Conservation (phyloP, 2,329 filamentous ascomycete species). For the Malbranchea zuffiana region DNA sequence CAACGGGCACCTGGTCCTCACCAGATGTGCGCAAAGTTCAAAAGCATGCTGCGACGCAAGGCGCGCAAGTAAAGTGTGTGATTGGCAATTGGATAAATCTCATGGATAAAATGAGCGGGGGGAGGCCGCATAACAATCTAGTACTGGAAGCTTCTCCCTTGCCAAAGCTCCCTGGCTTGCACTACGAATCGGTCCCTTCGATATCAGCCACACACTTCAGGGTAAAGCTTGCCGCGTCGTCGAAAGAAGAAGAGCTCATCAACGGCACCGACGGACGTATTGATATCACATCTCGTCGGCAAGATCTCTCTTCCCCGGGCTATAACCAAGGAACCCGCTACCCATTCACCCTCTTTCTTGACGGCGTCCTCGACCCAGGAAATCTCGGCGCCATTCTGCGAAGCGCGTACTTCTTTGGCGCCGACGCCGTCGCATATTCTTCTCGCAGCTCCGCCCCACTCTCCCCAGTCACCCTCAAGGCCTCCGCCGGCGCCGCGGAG, state of each 20-base stretch:
- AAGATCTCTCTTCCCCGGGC: not conserved
- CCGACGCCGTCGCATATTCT: slow-evolving; percentile 70
- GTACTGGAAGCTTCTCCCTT: slow-evolving; percentile 79
- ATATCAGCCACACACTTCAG: slow-evolving; percentile 43
- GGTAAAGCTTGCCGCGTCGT: slow-evolving; percentile 55
- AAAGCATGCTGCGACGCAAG: slow-evolving; percentile 30
- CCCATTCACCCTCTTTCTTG: slow-evolving; percentile 35
- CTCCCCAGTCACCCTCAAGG: slow-evolving; percentile 69
- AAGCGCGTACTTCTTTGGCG: slow-evolving; percentile 80
- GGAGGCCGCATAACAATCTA: slow-evolving; percentile 80
- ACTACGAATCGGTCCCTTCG: slow-evolving; percentile 43
- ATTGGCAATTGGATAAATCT: slow-evolving; percentile 52
- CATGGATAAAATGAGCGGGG: slow-evolving; percentile 72
- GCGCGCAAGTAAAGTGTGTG: slow-evolving; percentile 50
- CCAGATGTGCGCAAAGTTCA: slow-evolving; percentile 21
- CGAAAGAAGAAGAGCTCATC: slow-evolving; percentile 58
- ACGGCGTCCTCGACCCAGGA: slow-evolving; percentile 60
- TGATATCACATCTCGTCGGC: slow-evolving; percentile 15
- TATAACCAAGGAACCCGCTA: slow-evolving; percentile 17
- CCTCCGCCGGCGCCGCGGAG: slow-evolving; percentile 79
- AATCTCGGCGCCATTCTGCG: slow-evolving; percentile 86
- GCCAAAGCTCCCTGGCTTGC: slow-evolving; percentile 56
- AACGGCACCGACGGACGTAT: slow-evolving; percentile 56
- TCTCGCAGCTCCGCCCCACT: slow-evolving; percentile 62
- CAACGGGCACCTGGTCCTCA: slow-evolving; percentile 31